Evolutionary conservation across 345 rosid species (phyloP).

Genomic region (Hibiscus tridactylites): DNA sequence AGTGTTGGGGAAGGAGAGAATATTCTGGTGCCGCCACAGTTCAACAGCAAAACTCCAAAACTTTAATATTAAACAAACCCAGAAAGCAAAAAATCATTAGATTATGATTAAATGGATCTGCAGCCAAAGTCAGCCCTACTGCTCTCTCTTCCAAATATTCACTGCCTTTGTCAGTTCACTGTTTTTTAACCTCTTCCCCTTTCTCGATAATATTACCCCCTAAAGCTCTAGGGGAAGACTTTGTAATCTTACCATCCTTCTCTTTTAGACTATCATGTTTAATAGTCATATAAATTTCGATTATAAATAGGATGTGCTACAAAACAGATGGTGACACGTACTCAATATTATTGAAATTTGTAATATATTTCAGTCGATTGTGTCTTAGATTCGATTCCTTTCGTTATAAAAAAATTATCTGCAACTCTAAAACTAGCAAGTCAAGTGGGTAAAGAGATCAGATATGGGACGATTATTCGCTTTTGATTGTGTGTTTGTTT

Average conservation of each 20-base stretch:
- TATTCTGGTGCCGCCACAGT: constrained; percentile 81
- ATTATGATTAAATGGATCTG: constrained; percentile 68
- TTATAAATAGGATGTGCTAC: no score
- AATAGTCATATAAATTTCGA: no score
- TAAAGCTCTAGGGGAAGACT: neutral
- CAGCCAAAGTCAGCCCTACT: constrained; percentile 74
- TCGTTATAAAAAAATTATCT: no score
- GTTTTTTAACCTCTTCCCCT: constrained; percentile 31
- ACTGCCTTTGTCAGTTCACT: constrained; percentile 84
- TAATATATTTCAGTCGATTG: no score
- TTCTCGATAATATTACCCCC: neutral
- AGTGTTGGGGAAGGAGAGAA: constrained; percentile 64
- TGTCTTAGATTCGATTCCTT: no score
- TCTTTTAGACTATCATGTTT: no score
- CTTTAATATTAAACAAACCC: constrained; percentile 32
- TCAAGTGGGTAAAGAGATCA: constrained; percentile 20
- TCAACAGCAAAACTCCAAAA: constrained; percentile 83
- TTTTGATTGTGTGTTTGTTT: constrained; percentile 31
- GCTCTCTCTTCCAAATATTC: constrained; percentile 74
- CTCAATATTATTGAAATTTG: no score
- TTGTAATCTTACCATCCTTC: no score
- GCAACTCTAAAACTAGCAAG: neutral
- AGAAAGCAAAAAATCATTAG: constrained; percentile 62
- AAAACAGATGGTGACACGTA: no score
- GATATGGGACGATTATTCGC: constrained; percentile 56